These are phyloP conservation scores for Mycena latifolia DNA, from an alignment of 768 basidiomycete species.

Conservation along the genomic window DNA sequence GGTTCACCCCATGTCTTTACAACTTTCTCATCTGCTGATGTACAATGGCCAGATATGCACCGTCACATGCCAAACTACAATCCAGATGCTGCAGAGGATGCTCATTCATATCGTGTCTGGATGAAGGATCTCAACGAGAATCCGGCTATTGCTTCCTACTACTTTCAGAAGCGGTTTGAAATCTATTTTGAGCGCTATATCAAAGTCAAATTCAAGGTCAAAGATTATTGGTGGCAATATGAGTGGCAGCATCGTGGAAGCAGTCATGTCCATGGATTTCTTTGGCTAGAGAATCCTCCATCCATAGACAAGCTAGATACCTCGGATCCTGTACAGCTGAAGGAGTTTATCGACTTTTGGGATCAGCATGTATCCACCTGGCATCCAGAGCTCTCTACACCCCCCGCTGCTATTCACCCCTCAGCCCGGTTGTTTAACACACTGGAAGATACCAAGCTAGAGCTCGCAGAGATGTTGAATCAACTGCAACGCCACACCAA, in stretches of 20 bases:
- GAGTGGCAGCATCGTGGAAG: slow-evolving; percentile 41
- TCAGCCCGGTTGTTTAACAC: slow-evolving; percentile 31
- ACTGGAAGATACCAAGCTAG: slow-evolving; percentile 40
- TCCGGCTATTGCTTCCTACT: too few species aligned
- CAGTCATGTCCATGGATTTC: slow-evolving; percentile 43
- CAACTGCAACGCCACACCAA: slow-evolving; percentile 40
- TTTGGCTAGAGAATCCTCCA: slow-evolving; percentile 43
- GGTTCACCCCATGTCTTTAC: slow-evolving; percentile 43
- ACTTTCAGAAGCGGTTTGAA: too few species aligned
- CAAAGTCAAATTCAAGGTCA: slow-evolving; percentile 31
- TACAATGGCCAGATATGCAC: slow-evolving; percentile 48
- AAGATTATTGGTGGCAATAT: slow-evolving; percentile 40
- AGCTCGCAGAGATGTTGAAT: slow-evolving; percentile 41
- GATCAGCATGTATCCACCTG: slow-evolving; percentile 36
- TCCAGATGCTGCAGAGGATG: slow-evolving; percentile 28
- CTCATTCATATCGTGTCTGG: slow-evolving; percentile 19
- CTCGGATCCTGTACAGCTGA: slow-evolving; percentile 5
- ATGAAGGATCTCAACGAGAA: too few species aligned
- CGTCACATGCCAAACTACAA: slow-evolving; percentile 42
- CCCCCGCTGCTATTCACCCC: slow-evolving; percentile 35
- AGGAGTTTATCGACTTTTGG: slow-evolving; percentile 30
- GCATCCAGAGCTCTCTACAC: slow-evolving; percentile 28
- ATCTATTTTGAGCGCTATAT: slow-evolving; percentile 2
- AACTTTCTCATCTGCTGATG: slow-evolving; percentile 43
- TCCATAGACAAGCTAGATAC: slow-evolving; percentile 33